Base-by-base conservation (phyloP, 2,329 filamentous ascomycete species). In the Grosmannia serpens region DNA sequence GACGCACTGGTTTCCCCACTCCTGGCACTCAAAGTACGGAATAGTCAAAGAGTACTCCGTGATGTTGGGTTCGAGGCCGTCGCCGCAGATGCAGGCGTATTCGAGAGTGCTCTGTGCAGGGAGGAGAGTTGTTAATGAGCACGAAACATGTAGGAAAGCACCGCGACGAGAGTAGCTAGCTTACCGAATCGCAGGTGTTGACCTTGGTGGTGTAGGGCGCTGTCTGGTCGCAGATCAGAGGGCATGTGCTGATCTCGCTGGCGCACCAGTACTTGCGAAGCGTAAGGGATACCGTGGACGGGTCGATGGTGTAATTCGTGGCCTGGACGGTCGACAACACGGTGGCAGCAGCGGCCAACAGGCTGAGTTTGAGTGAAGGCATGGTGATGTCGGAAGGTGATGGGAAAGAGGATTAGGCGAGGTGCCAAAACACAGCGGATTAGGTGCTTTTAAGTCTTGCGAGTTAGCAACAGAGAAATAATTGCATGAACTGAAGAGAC, bases 11-110 rank as follows among this genome's bases (percentile, higher is more conserved):
- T 75, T 83, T 65, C 82, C 85, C 78, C 80, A 89, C 72, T 87
- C 78, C 53, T 78, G 78, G 79, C 88, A 94, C 65, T 84, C 78
- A 74, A 85, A 89, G 79, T 83, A 92, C 38, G 89, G 88, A 29
- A 94, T 76, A 1, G 88, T 91, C 65, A 89, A 78, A 24, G 85
- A 86, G 79, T 87, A 94, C 72, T 91, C 80, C 67, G 85, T 83
- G 54, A 89, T 73, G 73, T 91, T 91, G 64, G 88, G 88, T 56
- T 79, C 73, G 62, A 78, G 69, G 68, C 82, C 80, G 68, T 87
- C 78, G 62, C 78, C 77, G 75, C 88, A 94, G 65, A 89, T 75
- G 70, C 88, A 94, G 62, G 78, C 76, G 73, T 86, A 92, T n/a
- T 74, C 77, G 55, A 92, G 78, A 24, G 76, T 74, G 56, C 77